Evolutionary conservation across 1,284 basidiomycete genomes (phyloP).

Genomic region (Fomitopsis betulina): DNA sequence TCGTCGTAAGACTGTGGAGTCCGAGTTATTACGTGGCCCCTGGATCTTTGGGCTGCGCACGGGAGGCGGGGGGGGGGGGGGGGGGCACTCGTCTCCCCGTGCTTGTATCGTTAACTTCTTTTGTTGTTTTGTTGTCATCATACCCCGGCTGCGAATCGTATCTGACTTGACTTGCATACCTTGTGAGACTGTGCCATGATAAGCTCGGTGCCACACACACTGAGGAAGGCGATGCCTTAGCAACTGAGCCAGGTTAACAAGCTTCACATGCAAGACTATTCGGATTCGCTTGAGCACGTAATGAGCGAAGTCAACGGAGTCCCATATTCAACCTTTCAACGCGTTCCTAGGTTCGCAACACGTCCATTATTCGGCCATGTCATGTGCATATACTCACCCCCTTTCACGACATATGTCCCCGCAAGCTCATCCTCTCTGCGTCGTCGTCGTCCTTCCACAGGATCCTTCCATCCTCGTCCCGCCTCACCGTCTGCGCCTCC

Average conservation of each 20-base stretch:
- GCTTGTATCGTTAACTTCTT: not conserved
- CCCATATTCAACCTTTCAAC: too few relatives aligned
- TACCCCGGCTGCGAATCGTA: constrained; percentile 2
- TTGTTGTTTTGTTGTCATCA: constrained; percentile 5
- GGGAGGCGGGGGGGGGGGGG: not conserved
- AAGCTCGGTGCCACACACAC: too few relatives aligned
- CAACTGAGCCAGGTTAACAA: too few relatives aligned
- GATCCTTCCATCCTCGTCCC: constrained; percentile 6
- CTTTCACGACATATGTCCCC: not conserved
- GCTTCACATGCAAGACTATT: too few relatives aligned
- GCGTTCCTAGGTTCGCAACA: too few relatives aligned
- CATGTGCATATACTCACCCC: too few relatives aligned
- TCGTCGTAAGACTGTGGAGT: not conserved
- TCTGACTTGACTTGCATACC: constrained; percentile 2
- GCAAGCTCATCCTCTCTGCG: not conserved
- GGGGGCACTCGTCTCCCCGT: not conserved
- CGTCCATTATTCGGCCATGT: not conserved
- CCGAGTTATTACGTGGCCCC: not conserved
- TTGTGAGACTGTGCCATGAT: not conserved
- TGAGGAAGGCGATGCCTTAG: too few relatives aligned
- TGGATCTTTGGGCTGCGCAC: constrained; percentile 3
- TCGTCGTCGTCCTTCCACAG: constrained; percentile 7
- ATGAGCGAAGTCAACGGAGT: too few relatives aligned
- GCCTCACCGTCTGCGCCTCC: constrained; percentile 2
- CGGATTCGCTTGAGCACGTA: too few relatives aligned